These are phyloP conservation scores for Neurospora sublineolata DNA, from an alignment of 495 filamentous ascomycete genomes.

Conservation along the genomic window DNA sequence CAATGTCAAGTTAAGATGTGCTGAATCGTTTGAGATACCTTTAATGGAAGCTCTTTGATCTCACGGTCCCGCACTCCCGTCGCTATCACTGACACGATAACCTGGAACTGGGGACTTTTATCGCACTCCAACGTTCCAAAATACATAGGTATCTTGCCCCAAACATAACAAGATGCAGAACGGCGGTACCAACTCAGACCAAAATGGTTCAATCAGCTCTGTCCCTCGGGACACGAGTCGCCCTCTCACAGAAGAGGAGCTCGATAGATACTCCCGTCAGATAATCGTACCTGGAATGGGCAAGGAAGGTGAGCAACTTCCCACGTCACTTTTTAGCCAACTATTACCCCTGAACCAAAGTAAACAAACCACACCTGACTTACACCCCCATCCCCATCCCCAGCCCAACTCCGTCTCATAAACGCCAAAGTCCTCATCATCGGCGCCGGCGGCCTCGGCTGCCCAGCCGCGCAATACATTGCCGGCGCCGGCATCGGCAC, in stretches of 20 bases:
- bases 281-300: constrained; percentile 84
- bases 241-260: constrained; percentile 17
- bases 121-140: background rate
- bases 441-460: constrained; percentile 88
- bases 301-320: constrained; percentile 46
- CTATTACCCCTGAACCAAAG: background rate
- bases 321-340: background rate
- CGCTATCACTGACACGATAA: background rate
- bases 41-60: background rate
- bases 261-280: constrained; percentile 72
- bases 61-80: background rate
- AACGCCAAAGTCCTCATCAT: constrained; percentile 64
- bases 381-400: background rate
- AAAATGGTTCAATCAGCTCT: background rate
- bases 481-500: constrained; percentile 78
- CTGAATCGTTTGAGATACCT: background rate
- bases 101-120: background rate
- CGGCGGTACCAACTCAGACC: background rate
- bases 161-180: background rate
- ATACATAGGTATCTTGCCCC: background rate
- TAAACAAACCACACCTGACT: constrained; percentile 4
- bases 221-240: background rate
- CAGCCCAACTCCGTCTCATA: constrained; percentile 71
- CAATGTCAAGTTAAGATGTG: background rate
- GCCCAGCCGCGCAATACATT: constrained; percentile 81